Conservation (phyloP, 176 grass and related monocot genomes). For the Chrysopogon serrulatus region DNA sequence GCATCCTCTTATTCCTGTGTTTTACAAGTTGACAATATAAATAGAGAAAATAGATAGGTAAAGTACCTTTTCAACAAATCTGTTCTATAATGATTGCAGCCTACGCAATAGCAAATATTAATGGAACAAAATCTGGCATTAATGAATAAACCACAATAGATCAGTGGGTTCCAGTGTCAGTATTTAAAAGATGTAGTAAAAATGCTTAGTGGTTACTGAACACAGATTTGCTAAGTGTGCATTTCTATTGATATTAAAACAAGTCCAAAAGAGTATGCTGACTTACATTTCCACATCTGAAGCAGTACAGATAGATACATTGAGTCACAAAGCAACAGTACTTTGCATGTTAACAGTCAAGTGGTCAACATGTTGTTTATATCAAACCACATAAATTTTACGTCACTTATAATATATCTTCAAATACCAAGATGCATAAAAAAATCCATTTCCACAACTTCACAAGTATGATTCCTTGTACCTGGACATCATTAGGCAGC, state of each 20-base stretch:
- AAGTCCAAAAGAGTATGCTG: not conserved
- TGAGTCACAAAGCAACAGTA: not conserved
- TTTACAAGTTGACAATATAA: constrained; percentile 7
- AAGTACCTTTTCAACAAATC: not conserved
- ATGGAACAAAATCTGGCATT: not conserved
- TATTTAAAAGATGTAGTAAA: not conserved
- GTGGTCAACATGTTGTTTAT: not conserved
- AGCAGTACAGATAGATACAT: not conserved
- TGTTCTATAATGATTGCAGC: constrained; percentile 6
- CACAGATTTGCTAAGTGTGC: not conserved
- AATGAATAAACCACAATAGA: not conserved
- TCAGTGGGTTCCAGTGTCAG: not conserved
- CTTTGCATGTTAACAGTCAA: not conserved
- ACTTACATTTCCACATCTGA: not conserved
- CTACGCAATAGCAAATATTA: constrained; percentile 2
- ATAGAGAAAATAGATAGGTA: constrained; percentile 11
- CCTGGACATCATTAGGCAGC: not conserved
- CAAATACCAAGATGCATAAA: constrained; percentile 40
- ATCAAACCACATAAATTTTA: not conserved
- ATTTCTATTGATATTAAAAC: not conserved
- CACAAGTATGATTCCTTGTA: constrained; percentile 4
- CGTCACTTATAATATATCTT: not conserved
- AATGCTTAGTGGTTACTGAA: not conserved
- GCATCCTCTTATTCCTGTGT: constrained; percentile 61
- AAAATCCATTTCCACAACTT: constrained; percentile 7